Base-by-base conservation (phyloP, 176 grass and related monocot genomes). In the Triticum monococcum region DNA sequence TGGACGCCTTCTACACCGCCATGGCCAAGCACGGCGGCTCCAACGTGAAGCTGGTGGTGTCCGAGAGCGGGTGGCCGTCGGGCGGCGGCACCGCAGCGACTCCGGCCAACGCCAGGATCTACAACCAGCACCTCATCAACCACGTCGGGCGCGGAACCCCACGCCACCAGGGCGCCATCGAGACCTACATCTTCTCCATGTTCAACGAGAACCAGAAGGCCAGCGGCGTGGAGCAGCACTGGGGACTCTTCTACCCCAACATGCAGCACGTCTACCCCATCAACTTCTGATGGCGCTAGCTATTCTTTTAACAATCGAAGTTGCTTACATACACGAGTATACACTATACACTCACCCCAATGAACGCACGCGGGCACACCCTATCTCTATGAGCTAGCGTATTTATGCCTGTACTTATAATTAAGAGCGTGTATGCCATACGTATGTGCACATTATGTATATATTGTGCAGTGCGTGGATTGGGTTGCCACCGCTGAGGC, bases 141-240 rank as follows among this genome's bases (percentile, higher is more conserved):
- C 92, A 91, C 43, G 92, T 97, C 57, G 17, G 84, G 0, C 28
- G 72, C 8, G 95, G 92, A 22, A 95, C 95, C 35, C 95, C 95
- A 16, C 26, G 89, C 11, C 93, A 81, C 71, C 78, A 84, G 0
- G 93, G 86, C 26, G 12, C 64, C 35, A 86, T 95, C 28, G 92
- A 97, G 89, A 89, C 90, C 0, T 95, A 91, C 73, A 9, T 97
- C 59, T 97, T 91, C 64, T 45, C 86, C 50, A 93, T 97, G 90
- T 97, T 97, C 89, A 88, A 97, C 62, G 92, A 97, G 89, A 86
- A 97, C 85, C 78, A 88, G 89, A 95, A 95, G 92, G 48, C 86
- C 0, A 30, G 11, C 36, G 84, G 86, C 9, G 84, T 91, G 4
- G 89, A 93, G 79, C 81, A 91, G 87, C 88, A 91, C 81, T 97